A percentile compares a stretch with the other conserved stretches of the same genome.
These are phyloP conservation scores for Nelumbo lutea DNA, from an alignment of 164 flowering plant genomes.

Conservation along the genomic window DNA sequence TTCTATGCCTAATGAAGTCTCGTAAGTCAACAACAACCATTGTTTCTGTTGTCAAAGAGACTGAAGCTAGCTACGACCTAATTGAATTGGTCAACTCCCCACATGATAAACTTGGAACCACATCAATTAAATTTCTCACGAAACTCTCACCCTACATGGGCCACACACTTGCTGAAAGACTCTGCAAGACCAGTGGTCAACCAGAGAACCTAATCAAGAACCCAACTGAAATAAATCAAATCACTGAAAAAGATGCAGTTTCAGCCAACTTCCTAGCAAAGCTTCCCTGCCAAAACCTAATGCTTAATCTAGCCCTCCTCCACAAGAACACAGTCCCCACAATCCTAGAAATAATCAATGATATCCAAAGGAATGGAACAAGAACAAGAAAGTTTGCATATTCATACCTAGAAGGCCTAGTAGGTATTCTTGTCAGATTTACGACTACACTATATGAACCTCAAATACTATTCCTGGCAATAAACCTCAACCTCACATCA, in stretches of 20 bases:
- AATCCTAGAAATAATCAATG: conserved; percentile 33
- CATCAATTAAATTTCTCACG: conserved; percentile 51
- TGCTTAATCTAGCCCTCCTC: conserved; percentile 65
- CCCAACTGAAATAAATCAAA: conserved; percentile 22
- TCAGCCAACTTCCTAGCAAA: conserved; percentile 55
- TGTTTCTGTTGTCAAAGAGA: conserved; percentile 51
- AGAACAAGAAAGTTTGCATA: conserved; percentile 46
- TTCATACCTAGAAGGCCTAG: conserved; percentile 64
- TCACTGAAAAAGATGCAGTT: conserved; percentile 56
- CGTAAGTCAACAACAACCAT: conserved; percentile 37
- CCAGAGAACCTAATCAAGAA: conserved; percentile 47
- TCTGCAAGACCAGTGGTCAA: conserved; percentile 64
- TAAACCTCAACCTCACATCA: conserved; percentile 40
- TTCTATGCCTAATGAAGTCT: conserved; percentile 43
- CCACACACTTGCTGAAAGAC: conserved; percentile 50
- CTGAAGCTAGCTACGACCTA: conserved; percentile 51
- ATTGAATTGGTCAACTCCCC: conserved; percentile 53
- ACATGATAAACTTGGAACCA: conserved; percentile 51
- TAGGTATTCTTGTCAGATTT: conserved; percentile 69
- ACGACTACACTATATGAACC: conserved; percentile 62
- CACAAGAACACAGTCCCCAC: conserved; percentile 34
- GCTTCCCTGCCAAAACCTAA: conserved; percentile 61
- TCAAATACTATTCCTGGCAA: conserved; percentile 45
- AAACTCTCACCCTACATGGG: conserved; percentile 55
- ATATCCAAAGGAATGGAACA: conserved; percentile 42